These are phyloP conservation scores for Ganoderma boninense DNA, from an alignment of 1,284 basidiomycete genomes.

Conservation along the genomic window DNA sequence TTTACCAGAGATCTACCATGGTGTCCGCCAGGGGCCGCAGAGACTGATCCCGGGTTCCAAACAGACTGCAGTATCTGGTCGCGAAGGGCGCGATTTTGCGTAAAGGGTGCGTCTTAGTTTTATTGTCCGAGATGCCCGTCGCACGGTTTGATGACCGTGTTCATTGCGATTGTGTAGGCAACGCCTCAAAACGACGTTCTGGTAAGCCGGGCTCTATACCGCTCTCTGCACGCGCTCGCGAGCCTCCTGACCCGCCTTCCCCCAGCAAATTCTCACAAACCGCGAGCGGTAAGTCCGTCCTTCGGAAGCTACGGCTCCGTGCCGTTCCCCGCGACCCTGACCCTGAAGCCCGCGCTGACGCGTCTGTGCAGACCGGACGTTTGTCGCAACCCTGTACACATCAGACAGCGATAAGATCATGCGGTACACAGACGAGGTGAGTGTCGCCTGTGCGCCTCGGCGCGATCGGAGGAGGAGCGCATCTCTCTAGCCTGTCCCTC, in stretches of 20 bases:
- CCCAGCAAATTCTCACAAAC: conserved; percentile 78
- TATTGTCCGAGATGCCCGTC: conserved; percentile 8
- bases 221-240: conserved; percentile 21
- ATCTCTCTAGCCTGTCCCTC: conserved; percentile 1
- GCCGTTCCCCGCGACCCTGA: background rate
- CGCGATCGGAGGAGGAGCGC: conserved; percentile 28
- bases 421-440: conserved; percentile 81
- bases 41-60: conserved; percentile 9
- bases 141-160: conserved; percentile 37
- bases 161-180: conserved; percentile 54
- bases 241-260: conserved; percentile 28
- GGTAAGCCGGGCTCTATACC: conserved; percentile 52
- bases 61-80: conserved; percentile 82
- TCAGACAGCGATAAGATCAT: conserved; percentile 76
- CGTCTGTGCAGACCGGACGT: conserved; percentile 61
- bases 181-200: conserved; percentile 80
- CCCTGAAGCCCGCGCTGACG: conserved; percentile 4
- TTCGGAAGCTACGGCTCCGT: conserved; percentile 11
- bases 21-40: conserved; percentile 30
- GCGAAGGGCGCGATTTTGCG: conserved; percentile 84
- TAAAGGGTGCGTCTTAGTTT: conserved; percentile 64
- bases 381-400: conserved; percentile 81
- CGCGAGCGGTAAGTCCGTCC: conserved; percentile 59
- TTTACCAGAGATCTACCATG: conserved; percentile 19
- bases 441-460: conserved; percentile 35